phyloP scores from a whole-genome alignment of 2,329 filamentous ascomycete species.

The Fusarium luffae region DNA sequence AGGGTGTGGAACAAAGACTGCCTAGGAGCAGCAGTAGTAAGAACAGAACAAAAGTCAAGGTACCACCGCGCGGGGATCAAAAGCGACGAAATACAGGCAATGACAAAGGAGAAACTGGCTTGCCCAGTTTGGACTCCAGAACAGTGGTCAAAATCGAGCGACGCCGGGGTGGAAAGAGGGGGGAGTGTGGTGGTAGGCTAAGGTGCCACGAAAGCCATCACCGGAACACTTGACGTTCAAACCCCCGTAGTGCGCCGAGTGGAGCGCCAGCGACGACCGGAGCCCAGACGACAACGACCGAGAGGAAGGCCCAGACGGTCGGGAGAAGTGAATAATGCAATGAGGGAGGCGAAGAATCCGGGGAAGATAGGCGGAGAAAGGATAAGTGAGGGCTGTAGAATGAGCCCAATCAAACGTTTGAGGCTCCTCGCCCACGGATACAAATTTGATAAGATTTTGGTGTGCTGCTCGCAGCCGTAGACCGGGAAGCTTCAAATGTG shows the following conservation, averaged over 20 bases:
- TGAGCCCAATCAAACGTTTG: slow-evolving; percentile 36
- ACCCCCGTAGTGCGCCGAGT: slow-evolving; percentile 46
- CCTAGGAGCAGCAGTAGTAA: slow-evolving; percentile 35
- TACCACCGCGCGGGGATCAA: slow-evolving; percentile 52
- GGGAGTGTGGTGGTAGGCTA: slow-evolving; percentile 49
- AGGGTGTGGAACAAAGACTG: slow-evolving; percentile 48
- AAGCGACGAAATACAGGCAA: slow-evolving; percentile 51
- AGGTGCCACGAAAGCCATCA: slow-evolving; percentile 52
- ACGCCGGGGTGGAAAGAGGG: slow-evolving; percentile 48
- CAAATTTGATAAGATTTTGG: slow-evolving; percentile 36
- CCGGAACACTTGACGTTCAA: slow-evolving; percentile 44
- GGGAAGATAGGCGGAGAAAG: slow-evolving; percentile 42
- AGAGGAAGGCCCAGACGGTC: slow-evolving; percentile 40
- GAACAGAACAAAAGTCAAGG: slow-evolving; percentile 48
- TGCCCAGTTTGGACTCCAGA: slow-evolving; percentile 43
- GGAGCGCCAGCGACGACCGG: slow-evolving; percentile 42
- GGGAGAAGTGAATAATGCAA: slow-evolving; percentile 36
- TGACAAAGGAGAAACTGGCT: slow-evolving; percentile 48
- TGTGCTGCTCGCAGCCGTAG: slow-evolving; percentile 39
- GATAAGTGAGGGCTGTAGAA: slow-evolving; percentile 38
- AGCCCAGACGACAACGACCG: slow-evolving; percentile 36
- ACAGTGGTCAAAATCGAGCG: slow-evolving; percentile 46
- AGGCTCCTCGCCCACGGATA: slow-evolving; percentile 29
- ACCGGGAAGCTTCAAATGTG: slow-evolving; percentile 28
- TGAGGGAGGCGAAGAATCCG: slow-evolving; percentile 37